Evolutionary conservation across 2,329 filamentous ascomycete genomes (phyloP), one percentile per base, ranked within the genome.

Genomic region (Trichoderma arundinaceum): DNA sequence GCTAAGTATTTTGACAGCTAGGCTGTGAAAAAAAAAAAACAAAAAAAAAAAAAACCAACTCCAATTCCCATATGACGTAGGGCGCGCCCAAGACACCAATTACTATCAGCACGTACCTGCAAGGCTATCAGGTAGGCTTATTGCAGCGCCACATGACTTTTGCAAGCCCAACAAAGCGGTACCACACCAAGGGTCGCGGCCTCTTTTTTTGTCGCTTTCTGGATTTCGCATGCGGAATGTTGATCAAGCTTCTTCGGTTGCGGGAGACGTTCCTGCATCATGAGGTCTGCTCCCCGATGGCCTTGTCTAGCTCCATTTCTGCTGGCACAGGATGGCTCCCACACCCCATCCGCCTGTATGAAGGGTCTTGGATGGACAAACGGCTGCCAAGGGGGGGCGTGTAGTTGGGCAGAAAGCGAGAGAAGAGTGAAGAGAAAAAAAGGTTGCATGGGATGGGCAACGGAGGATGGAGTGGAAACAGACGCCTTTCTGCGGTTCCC

Each of bases 381-480:
- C 19, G 1, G 44, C 6, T 4, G 35, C 22, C 15, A 17, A 7
- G 7, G 12, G 17, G n/a, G 51, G 22, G 39, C 48, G 60, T 62
- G 60, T 53, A 46, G 60, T 63, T 63, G 60, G 60, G 60, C 49
- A 63, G 32, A 41, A 63, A 54, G n/a, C 22, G 15, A 22, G 38
- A 63, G 39, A 33, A 19, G 12, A 54, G 13, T 2, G 17, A 46
- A 41, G 15, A 35, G 28, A 19, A 17, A 33, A 13, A 33, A 54
- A 13, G 53, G 22, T 32, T 32, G 19, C 38, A 32, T 39, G 7
- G 19, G 4, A 6, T 56, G 22, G 38, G 39, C 53, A 44, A 28
- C 17, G 12, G 13, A 32, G 59, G 12, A 15, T 35, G 38, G 28
- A 44, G 28, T 17, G n/a, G 22, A 5, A 52, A 52, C 17, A 41